Percentiles rank a stretch among this genome's conserved stretches.
phyloP scores from a whole-genome alignment of 1,284 basidiomycete species.

The Ustilago curta region DNA sequence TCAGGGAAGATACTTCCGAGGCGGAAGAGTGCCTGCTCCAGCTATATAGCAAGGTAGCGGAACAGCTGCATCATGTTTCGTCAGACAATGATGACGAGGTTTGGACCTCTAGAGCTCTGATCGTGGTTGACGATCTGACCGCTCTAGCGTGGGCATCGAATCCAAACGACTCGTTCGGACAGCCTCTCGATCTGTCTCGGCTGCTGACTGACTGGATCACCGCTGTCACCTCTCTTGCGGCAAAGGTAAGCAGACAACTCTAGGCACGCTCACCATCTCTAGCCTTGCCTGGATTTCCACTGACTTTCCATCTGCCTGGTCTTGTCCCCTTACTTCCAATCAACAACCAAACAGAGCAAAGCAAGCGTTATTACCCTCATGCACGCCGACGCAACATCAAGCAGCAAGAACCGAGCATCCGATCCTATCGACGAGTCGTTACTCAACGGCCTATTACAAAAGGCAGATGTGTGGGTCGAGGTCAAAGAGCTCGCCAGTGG shows the following conservation, averaged over 20 bases:
- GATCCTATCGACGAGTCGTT: conserved; percentile 42
- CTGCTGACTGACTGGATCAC: conserved; percentile 36
- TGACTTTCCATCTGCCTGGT: background rate
- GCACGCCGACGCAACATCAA: conserved; percentile 49
- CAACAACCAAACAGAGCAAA: conserved; percentile 10
- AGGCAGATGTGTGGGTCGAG: conserved; percentile 53
- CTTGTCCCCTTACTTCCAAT: background rate
- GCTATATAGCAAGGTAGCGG: conserved; percentile 14
- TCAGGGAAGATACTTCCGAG: background rate
- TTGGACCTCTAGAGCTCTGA: conserved; percentile 20
- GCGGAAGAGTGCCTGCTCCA: conserved; percentile 7
- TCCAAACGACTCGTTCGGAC: conserved; percentile 9
- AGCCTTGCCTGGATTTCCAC: background rate
- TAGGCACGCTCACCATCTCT: background rate
- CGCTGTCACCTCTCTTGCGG: conserved; percentile 27
- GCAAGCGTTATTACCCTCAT: conserved; percentile 48
- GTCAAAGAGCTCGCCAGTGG: conserved; percentile 54
- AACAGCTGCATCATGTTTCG: conserved; percentile 6
- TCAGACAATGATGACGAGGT: background rate
- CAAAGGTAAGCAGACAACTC: conserved; percentile 24
- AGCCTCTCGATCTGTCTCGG: conserved; percentile 8
- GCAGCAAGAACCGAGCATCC: conserved; percentile 40
- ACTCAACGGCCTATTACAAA: conserved; percentile 25
- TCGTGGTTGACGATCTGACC: conserved; percentile 49
- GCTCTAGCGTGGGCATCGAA: conserved; percentile 44